Base-by-base conservation (phyloP, 148 eudicot species). In the Mesembryanthemum crystallinum region DNA sequence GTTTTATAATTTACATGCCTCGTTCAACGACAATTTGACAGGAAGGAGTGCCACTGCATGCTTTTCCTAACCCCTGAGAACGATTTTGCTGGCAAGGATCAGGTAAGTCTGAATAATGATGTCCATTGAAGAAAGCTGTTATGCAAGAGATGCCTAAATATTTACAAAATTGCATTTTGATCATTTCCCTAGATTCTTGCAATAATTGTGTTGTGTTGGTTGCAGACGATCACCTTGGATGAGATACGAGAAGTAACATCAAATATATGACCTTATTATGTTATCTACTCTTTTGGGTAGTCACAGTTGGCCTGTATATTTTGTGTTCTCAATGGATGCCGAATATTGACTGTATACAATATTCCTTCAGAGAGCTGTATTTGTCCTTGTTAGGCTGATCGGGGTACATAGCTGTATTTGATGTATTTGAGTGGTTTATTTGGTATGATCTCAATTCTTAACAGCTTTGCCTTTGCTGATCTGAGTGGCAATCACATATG, bases 41-140 rank as follows among this genome's bases (percentile, higher is more conserved):
- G 98, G 89, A 92, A 94, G 84, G 97, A 92, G 78, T 94, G 98
- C 76, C 98, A 94, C 84, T 94, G 98, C 86, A 94, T 94, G 98
- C 93, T 94, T 73, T 94, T 94, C 80, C 96, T 94, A 67, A 92
- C 98, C 66, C 84, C 96, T 51, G 98, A 94, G 33, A 94, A 94
- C 80, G 98, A 94, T 81, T 94, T 92, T 82, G 97, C 96, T 67
- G 98, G 98, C 73, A 76, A 87, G 65, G 98, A 92, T 13, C 98
- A 94, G 97, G 98, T 94, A 81, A 73, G 55, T 37, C n/a, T n/a
- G n/a, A n/a, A 64, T 3, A 15, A 49, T 54, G 20, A 10, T 35
- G 35, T 45, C 49, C 18, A 29, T 37, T 21, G 24, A 18, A 23
- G 8, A 7, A 20, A 18, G 18, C 7, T 66, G 7, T 3, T 7